Evolutionary conservation across 2,329 filamentous ascomycete genomes (phyloP).

Genomic region (Monosporascus cannonballus): DNA sequence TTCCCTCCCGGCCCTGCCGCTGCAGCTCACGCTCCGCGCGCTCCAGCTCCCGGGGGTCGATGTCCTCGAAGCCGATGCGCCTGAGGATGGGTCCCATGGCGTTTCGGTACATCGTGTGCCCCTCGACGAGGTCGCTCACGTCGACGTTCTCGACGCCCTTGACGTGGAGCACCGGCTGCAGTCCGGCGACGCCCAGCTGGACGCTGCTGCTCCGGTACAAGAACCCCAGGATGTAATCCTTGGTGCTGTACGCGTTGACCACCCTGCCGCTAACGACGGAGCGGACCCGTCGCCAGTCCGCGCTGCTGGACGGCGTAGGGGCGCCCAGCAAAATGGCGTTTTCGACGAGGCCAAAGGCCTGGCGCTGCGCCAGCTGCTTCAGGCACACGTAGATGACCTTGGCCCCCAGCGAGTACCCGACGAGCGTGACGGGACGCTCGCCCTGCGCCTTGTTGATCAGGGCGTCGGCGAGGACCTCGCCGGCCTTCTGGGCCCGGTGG

Average conservation of each 20-base stretch:
- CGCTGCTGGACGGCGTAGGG: conserved; percentile 64
- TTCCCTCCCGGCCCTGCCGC: conserved; percentile 20
- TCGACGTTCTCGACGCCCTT: conserved; percentile 62
- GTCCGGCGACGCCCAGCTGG: conserved; percentile 76
- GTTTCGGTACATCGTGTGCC: conserved; percentile 66
- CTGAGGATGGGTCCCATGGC: conserved; percentile 61
- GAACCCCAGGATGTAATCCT: conserved; percentile 84
- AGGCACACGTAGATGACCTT: conserved; percentile 79
- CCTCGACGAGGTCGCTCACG: conserved; percentile 59
- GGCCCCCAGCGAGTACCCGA: conserved; percentile 78
- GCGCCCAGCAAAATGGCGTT: conserved; percentile 78
- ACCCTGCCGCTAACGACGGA: conserved; percentile 75
- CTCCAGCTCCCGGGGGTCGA: conserved; percentile 39
- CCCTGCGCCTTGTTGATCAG: conserved; percentile 79
- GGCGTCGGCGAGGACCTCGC: conserved; percentile 68
- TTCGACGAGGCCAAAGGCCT: conserved; percentile 79
- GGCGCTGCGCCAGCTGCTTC: conserved; percentile 65
- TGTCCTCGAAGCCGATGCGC: conserved; percentile 63
- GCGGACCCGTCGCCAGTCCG: conserved; percentile 72
- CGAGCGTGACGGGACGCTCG: conserved; percentile 71
- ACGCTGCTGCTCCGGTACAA: conserved; percentile 80
- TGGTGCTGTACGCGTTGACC: conserved; percentile 81
- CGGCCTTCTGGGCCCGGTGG: conserved; percentile 69
- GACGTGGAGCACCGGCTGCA: conserved; percentile 67
- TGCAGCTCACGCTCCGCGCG: conserved; percentile 13